Evolutionary conservation across 73 alveolate genomes (phyloP).

Genomic region (Paramecium primaurelia): DNA sequence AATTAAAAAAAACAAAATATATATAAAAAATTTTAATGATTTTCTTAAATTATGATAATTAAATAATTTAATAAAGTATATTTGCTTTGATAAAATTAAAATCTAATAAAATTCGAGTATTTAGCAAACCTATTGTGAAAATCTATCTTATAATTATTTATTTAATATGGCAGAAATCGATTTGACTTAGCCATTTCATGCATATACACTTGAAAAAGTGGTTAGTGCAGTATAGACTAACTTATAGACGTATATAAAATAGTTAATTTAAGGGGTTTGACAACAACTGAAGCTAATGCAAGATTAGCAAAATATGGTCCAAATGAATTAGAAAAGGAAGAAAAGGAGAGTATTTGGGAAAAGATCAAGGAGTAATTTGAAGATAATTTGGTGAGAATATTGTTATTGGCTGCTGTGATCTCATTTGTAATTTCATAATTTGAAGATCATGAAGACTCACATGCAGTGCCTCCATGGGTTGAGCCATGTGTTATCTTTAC

Average conservation of each 20-base stretch:
- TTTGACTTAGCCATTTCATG: not conserved
- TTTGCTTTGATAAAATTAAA: not conserved
- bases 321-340: conserved; percentile 85
- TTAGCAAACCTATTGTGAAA: not conserved
- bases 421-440: conserved; percentile 71
- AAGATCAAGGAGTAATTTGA: conserved; percentile 90
- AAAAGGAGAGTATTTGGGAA: conserved; percentile 87
- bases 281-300: not conserved
- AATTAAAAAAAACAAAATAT: not conserved
- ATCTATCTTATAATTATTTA: not conserved
- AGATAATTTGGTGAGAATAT: conserved; percentile 88
- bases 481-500: conserved; percentile 95
- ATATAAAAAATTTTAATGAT: not conserved
- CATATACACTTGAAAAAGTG: not conserved
- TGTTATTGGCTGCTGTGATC: conserved; percentile 90
- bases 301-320: conserved; percentile 73
- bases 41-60: no score
- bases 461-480: conserved; percentile 71
- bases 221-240: not conserved
- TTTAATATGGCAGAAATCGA: not conserved
- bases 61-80: no score
- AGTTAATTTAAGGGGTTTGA: not conserved
- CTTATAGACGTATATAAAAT: not conserved
- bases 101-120: not conserved
- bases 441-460: conserved; percentile 54